Conservation (phyloP, 106 monocot genomes). For the Dendrobium catenatum region DNA sequence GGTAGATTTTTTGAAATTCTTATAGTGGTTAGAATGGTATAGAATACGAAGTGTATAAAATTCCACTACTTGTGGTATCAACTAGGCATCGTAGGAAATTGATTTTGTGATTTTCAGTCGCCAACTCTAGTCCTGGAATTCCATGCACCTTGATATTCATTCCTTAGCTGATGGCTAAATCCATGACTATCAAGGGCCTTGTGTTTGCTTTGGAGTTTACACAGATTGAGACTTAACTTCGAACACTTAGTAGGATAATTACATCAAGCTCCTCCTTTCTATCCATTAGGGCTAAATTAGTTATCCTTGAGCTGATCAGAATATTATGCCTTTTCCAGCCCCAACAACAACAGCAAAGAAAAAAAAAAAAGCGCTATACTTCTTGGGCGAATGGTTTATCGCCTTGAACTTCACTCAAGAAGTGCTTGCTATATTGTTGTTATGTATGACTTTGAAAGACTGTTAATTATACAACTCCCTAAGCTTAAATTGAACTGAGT, state of each 20-base stretch:
- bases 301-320: not conserved
- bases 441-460: not conserved
- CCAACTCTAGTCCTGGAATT: not conserved
- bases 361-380: too few relatives aligned
- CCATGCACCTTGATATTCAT: not conserved
- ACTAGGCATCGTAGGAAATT: not conserved
- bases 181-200: not conserved
- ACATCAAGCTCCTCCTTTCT: not conserved
- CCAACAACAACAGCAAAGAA: not conserved
- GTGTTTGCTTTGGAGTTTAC: not conserved
- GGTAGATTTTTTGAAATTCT: not conserved
- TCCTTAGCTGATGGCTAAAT: not conserved
- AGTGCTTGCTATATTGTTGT: not conserved
- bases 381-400: not conserved
- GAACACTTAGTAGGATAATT: not conserved
- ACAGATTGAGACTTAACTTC: not conserved
- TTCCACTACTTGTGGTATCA: not conserved
- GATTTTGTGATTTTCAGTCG: not conserved
- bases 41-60: not conserved
- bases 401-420: not conserved
- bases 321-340: not conserved
- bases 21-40: not conserved
- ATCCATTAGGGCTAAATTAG: not conserved
- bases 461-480: not conserved
- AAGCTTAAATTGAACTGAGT: not conserved